These are phyloP conservation scores for Penicillium salamii DNA, from an alignment of 495 filamentous ascomycete genomes.

Conservation along the genomic window DNA sequence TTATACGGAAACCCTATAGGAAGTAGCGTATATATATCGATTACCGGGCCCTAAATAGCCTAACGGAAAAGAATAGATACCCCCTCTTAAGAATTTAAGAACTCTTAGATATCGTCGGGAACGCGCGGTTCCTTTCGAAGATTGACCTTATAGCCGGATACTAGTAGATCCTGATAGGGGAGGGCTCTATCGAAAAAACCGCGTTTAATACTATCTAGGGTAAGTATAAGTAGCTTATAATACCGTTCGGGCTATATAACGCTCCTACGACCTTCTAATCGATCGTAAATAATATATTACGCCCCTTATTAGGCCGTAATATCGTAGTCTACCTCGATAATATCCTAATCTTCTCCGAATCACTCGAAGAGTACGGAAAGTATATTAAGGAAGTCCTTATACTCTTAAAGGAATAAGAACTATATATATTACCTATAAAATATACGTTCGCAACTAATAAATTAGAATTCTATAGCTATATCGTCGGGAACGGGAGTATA, in stretches of 20 bases:
- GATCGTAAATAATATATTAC: conserved; percentile 4
- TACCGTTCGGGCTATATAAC: conserved; percentile 10
- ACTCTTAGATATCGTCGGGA: background rate
- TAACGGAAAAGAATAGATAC: background rate
- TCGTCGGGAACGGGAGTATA: background rate
- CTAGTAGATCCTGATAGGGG: too few species aligned
- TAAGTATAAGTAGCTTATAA: conserved; percentile 10
- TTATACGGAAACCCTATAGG: background rate
- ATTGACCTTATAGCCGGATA: too few species aligned
- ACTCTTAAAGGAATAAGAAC: background rate
- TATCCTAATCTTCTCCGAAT: background rate
- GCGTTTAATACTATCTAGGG: conserved; percentile 8
- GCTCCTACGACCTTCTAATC: conserved; percentile 1
- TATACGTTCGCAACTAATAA: background rate
- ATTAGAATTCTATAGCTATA: background rate
- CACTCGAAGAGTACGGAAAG: background rate
- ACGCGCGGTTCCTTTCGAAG: background rate
- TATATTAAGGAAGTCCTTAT: background rate
- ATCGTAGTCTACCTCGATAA: background rate
- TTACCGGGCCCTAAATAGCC: background rate
- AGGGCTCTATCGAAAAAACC: too few species aligned
- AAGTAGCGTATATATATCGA: background rate
- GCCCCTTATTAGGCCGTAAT: background rate
- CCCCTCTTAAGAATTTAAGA: background rate
- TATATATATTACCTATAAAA: background rate